Evolutionary conservation across 2,329 filamentous ascomycete genomes (phyloP), one percentile per base, ranked within the genome.

Genomic region (Fusarium nanum): DNA sequence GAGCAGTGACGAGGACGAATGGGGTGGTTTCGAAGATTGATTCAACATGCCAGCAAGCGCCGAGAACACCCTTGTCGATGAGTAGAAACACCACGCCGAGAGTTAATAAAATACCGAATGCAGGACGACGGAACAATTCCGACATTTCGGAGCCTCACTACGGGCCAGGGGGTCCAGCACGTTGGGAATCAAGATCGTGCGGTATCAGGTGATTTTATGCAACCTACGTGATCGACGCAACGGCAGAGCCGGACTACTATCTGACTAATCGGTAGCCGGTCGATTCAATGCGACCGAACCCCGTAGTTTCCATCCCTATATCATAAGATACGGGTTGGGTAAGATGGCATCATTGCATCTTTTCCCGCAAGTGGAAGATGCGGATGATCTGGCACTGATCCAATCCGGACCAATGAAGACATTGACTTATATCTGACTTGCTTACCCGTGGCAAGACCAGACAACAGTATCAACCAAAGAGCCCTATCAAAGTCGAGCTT

Each of bases 11-110:
- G 67, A 71, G 23, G 72, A 75, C 46, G 75, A 75, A 62, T 76
- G 74, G 71, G 56, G 69, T 27, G 75, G 75, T 22, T 53, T 75
- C 54, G 74, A 60, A 47, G 73, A 75, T 68, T 76, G 56, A 74
- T 44, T 40, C 25, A 32, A 34, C 27, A 20, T 53, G 52, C 22
- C 28, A 30, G 57, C 22, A 32, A 56, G 20, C 11, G 59, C 27
- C 60, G 58, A 60, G 50, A 49, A 50, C 14, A 50, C 16, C 52
- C 41, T 30, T 34, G n/a, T 27, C 20, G 14, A 44, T 32, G 30
- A 27, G 22, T 25, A 28, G 40, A 30, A 50, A 23, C 16, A 32
- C n/a, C 27, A 14, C 32, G 25, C 32, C 20, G 40, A 22, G 18
- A 41, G 41, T 20, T 28, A n/a, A 41, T 23, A 57, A 50, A 47